phyloP scores from a whole-genome alignment of 345 rosid genomes.

The Lepidium africanum region DNA sequence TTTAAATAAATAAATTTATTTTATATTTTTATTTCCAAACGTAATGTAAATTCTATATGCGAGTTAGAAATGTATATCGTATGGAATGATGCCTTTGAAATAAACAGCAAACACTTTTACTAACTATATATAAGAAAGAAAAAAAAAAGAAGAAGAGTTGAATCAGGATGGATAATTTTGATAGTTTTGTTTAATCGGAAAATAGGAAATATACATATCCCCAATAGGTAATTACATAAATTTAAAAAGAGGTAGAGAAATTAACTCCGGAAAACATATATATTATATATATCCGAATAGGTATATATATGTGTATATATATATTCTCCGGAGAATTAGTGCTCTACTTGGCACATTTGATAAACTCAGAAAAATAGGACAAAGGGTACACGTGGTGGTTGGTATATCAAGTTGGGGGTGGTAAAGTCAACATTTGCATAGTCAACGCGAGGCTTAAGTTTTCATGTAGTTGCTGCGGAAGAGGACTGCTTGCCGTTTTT shows the following conservation, averaged over 20 bases:
- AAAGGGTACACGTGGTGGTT: slow-evolving; percentile 20
- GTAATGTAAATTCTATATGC: too few relatives aligned
- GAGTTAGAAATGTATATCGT: too few relatives aligned
- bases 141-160: background rate
- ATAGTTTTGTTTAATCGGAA: slow-evolving; percentile 16
- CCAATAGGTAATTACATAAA: slow-evolving; percentile 23
- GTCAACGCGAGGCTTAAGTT: slow-evolving; percentile 1
- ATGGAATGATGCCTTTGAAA: background rate
- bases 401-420: slow-evolving; percentile 19
- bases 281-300: slow-evolving; percentile 20
- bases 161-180: background rate
- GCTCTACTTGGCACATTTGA: slow-evolving; percentile 27
- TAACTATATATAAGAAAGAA: too few relatives aligned
- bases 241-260: slow-evolving; percentile 12
- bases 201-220: slow-evolving; percentile 31
- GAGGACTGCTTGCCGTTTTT: slow-evolving; percentile 25
- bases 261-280: slow-evolving; percentile 13
- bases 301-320: too few relatives aligned
- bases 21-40: too few relatives aligned
- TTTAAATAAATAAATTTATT: too few relatives aligned
- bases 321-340: background rate
- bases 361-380: slow-evolving; percentile 30
- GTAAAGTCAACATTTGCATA: slow-evolving; percentile 20
- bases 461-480: slow-evolving; percentile 16
- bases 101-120: background rate